Evolutionary conservation across 2,329 filamentous ascomycete genomes (phyloP).

Genomic region (Hawksworthiomyces lignivorus): DNA sequence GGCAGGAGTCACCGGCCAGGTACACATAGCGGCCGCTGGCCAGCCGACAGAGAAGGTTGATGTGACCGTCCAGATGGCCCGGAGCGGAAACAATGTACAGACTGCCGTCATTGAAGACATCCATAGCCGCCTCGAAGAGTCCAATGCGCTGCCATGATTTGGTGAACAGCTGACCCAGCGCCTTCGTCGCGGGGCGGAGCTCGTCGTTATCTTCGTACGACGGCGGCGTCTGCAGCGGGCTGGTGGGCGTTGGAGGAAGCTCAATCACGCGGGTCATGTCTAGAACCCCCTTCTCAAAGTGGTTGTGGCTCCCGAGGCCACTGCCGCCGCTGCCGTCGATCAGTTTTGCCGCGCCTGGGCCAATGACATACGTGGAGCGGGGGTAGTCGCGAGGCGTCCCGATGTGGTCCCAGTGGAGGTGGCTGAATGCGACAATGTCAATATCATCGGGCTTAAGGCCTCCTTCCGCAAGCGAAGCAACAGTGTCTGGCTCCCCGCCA

Average conservation of each 20-base stretch:
- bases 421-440: conserved; percentile 35
- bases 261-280: not conserved
- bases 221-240: too few species aligned
- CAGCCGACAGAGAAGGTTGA: conserved; percentile 39
- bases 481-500: conserved; percentile 35
- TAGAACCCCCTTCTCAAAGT: conserved; percentile 1
- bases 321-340: too few species aligned
- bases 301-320: too few species aligned
- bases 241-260: not conserved
- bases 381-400: conserved; percentile 47
- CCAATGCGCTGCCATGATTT: conserved; percentile 32
- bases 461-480: conserved; percentile 26
- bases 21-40: conserved; percentile 34
- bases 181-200: too few species aligned
- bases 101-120: conserved; percentile 38
- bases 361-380: conserved; percentile 41
- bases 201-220: too few species aligned
- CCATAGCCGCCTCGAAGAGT: conserved; percentile 35
- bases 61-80: conserved; percentile 43
- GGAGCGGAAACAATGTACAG: conserved; percentile 41
- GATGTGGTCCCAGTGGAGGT: conserved; percentile 51
- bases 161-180: not conserved
- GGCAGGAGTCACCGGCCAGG: conserved; percentile 46
- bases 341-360: conserved; percentile 17
- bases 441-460: conserved; percentile 18